Percentiles rank a stretch among this genome's conserved stretches.
These are phyloP conservation scores for Penicillium griseofulvum DNA, from an alignment of 2,329 filamentous ascomycete genomes.

Conservation along the genomic window DNA sequence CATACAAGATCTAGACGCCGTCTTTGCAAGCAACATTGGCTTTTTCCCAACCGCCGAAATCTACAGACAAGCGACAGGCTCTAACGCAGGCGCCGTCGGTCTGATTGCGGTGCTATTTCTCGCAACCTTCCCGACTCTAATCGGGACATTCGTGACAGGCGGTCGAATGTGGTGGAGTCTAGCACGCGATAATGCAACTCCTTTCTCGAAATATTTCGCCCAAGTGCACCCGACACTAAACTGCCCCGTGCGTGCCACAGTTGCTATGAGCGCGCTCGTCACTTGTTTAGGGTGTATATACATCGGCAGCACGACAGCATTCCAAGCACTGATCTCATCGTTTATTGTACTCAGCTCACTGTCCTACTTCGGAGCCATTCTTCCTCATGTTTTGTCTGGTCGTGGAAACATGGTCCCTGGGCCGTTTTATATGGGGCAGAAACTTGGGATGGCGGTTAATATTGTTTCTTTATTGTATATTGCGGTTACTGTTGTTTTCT, in stretches of 20 bases:
- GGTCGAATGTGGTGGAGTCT: constrained; percentile 62
- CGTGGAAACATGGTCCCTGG: constrained; percentile 53
- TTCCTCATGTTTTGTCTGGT: constrained; percentile 54
- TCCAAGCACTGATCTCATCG: constrained; percentile 63
- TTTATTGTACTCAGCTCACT: constrained; percentile 56
- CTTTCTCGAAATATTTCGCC: constrained; percentile 50
- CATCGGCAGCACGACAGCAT: constrained; percentile 64
- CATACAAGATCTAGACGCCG: constrained; percentile 48
- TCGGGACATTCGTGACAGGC: constrained; percentile 56
- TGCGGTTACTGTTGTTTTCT: constrained; percentile 60
- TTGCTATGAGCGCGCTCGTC: constrained; percentile 50
- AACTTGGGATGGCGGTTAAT: constrained; percentile 53
- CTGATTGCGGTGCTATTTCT: constrained; percentile 56
- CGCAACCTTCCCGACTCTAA: constrained; percentile 51
- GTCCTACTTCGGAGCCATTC: constrained; percentile 63
- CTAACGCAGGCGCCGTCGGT: constrained; percentile 51
- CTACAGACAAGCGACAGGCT: constrained; percentile 59
- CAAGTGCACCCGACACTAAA: constrained; percentile 47
- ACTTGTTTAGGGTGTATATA: constrained; percentile 64
- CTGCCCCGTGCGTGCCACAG: constrained; percentile 57
- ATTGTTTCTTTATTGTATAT: constrained; percentile 58
- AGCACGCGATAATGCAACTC: constrained; percentile 57
- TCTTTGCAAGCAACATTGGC: constrained; percentile 46
- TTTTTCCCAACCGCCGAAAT: constrained; percentile 65
- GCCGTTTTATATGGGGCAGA: constrained; percentile 55